Base-by-base conservation (phyloP, 2,329 filamentous ascomycete genomes). In the Drechslerella coelobrocha region DNA sequence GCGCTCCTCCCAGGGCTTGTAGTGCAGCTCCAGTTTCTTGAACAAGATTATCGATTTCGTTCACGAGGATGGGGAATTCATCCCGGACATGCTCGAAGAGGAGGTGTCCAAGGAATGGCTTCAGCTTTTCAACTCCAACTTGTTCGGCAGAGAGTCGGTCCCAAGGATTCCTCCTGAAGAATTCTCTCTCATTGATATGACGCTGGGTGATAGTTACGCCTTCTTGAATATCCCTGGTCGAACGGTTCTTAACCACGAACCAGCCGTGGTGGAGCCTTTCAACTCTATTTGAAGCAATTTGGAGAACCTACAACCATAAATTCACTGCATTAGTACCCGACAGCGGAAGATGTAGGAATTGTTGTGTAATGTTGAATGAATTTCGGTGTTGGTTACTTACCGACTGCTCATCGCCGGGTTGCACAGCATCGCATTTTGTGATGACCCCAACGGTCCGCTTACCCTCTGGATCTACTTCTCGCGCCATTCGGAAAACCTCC, bases 1-100 rank as follows among this genome's bases (percentile, higher is more conserved):
- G 77, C 17, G 77, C 75, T 1, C 74, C 69, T 2, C 81, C 80
- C 4, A 82, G 75, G 0, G 51, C 59, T 6, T 75, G 54, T 4
- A 82, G 74, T 1, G 74, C 55, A 1, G 72, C 45, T 60, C 76
- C 75, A 21, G 73, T 75, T 2, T 72, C 73, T 2, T 75, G 75
- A 10, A 81, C 73, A 19, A 75, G 73, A n/a, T 75, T 76, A 24
- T 73, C 74, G 55, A 80, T 78, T 50, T 83, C 81, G 2, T 79
- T 77, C 2, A 80, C 76, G 66, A 82, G 79, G 63, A 78, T 78
- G 2, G 81, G 81, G 69, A 84, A 83, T 62, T 82, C 80, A 2
- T 78, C 77, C n/a, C 79, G 79, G 1, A 82, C 79, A 57, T 82
- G 78, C 2, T 76, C 74, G 1, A 78, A 78, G 0, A 83, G 78